These are phyloP conservation scores for Pilasporangium apinafurcum DNA, from an alignment of 352 stramenopile genomes.

Conservation along the genomic window DNA sequence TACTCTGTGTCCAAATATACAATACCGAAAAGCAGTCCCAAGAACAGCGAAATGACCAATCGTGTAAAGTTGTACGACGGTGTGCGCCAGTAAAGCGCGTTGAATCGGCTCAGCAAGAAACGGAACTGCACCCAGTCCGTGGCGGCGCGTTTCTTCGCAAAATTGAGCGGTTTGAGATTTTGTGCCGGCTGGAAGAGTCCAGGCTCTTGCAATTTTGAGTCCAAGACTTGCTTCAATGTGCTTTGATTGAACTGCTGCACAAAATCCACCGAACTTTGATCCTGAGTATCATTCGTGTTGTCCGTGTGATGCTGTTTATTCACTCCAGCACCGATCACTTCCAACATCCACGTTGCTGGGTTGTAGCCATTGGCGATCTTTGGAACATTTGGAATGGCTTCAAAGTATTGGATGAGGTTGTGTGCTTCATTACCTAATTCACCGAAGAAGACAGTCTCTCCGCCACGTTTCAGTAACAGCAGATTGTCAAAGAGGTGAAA, in stretches of 20 bases:
- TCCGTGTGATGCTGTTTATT: slow-evolving; percentile 16
- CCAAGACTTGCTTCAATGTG: slow-evolving; percentile 15
- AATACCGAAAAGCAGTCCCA: slow-evolving; percentile 62
- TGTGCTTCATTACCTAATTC: slow-evolving; percentile 21
- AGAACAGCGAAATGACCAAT: slow-evolving; percentile 15
- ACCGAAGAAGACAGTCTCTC: slow-evolving; percentile 54
- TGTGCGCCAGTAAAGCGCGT: slow-evolving; percentile 34
- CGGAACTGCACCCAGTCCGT: too few relatives aligned
- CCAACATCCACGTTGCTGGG: slow-evolving; percentile 62
- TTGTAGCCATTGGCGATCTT: slow-evolving; percentile 68
- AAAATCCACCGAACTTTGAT: slow-evolving; percentile 12
- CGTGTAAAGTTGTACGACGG: slow-evolving; percentile 69
- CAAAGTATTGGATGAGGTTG: slow-evolving; percentile 46
- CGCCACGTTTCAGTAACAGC: slow-evolving; percentile 74
- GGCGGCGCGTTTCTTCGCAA: too few relatives aligned
- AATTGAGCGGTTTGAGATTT: slow-evolving; percentile 9
- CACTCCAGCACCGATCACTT: slow-evolving; percentile 56
- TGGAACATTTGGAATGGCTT: slow-evolving; percentile 53
- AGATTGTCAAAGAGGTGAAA: slow-evolving; percentile 89
- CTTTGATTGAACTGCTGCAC: slow-evolving; percentile 27
- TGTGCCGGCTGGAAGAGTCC: slow-evolving; percentile 24
- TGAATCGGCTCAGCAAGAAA: slow-evolving; percentile 18
- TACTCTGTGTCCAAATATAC: slow-evolving; percentile 25
- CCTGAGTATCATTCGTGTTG: slow-evolving; percentile 27
- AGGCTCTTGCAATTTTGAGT: slow-evolving; percentile 13